Percentiles rank a stretch among this genome's conserved stretches.
These are phyloP conservation scores for Nicotiana noctiflora DNA, from an alignment of 257 asterid genomes.

Conservation along the genomic window DNA sequence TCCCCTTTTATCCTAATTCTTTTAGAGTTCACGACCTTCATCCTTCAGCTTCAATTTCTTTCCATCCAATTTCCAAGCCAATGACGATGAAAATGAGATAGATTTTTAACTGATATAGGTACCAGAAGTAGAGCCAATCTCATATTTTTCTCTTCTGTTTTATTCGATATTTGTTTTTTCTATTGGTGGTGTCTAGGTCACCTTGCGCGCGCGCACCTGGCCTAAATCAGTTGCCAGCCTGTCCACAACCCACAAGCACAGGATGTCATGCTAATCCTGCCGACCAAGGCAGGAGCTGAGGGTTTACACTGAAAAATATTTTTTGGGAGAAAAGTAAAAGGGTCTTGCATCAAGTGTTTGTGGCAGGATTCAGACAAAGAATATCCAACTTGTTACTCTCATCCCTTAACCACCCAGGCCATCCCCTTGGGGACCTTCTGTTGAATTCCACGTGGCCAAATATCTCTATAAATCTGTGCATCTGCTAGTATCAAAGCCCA, in stretches of 20 bases:
- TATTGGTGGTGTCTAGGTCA: not conserved
- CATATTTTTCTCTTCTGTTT: not conserved
- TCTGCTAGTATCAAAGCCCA: not conserved
- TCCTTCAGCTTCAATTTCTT: not conserved
- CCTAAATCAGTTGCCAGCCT: not conserved
- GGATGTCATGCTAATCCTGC: not conserved
- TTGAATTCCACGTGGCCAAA: not conserved
- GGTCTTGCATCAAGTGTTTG: too few species aligned
- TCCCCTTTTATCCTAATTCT: not conserved
- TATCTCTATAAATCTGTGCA: too few species aligned
- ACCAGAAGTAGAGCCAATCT: not conserved
- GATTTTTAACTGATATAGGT: not conserved
- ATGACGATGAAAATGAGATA: not conserved
- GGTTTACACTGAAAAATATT: not conserved
- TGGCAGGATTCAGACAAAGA: not conserved
- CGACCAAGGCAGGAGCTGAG: not conserved
- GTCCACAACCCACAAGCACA: not conserved
- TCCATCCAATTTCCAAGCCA: not conserved
- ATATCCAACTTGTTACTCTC: not conserved
- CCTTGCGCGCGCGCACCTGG: not conserved
- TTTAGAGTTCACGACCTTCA: not conserved
- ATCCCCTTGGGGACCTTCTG: not conserved
- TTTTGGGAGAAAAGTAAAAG: too few species aligned
- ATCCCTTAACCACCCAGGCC: not conserved
- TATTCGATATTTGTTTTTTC: not conserved